Evolutionary conservation across 1,284 basidiomycete species (phyloP).

Genomic region (Trichosporon sp.): DNA sequence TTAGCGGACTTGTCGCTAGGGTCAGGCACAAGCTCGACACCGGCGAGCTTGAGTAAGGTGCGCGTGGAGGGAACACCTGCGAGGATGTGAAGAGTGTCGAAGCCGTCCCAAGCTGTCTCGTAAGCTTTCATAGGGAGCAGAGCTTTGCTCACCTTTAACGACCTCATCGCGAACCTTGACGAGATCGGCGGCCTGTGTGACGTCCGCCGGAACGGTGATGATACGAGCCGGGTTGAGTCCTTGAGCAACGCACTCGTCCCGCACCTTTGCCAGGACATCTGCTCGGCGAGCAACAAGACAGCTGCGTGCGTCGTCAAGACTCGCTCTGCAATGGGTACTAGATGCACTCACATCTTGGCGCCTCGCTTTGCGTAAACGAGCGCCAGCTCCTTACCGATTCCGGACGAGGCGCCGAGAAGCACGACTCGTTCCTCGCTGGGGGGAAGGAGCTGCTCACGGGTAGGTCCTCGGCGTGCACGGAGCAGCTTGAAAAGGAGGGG

Average conservation of each 20-base stretch:
- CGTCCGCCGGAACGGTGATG: constrained; percentile 64
- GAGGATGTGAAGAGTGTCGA: constrained; percentile 81
- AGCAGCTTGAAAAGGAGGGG: constrained; percentile 38
- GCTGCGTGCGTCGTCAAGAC: constrained; percentile 31
- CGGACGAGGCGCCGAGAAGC: constrained; percentile 77
- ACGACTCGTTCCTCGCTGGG: constrained; percentile 68
- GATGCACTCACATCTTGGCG: constrained; percentile 62
- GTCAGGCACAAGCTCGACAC: constrained; percentile 59
- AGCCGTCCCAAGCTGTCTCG: constrained; percentile 70
- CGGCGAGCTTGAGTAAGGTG: constrained; percentile 74
- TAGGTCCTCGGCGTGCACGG: constrained; percentile 37
- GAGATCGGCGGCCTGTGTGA: constrained; percentile 70
- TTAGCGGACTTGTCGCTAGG: constrained; percentile 3
- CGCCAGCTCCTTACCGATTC: constrained; percentile 77
- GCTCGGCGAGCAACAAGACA: constrained; percentile 74
- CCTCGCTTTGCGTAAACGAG: constrained; percentile 72
- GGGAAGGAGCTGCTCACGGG: constrained; percentile 50
- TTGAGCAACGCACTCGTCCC: constrained; percentile 62
- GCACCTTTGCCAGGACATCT: constrained; percentile 65
- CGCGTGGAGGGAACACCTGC: constrained; percentile 83
- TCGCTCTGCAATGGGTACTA: too few relatives aligned
- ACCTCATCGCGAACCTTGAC: constrained; percentile 64
- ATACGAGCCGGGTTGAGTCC: constrained; percentile 51
- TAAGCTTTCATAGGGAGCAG: not conserved
- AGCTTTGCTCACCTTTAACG: constrained; percentile 61